A percentile compares a stretch with the other conserved stretches of the same genome.
Evolutionary conservation across 495 filamentous ascomycete genomes (phyloP).

Genomic region (Clavariopsis aquatica): DNA sequence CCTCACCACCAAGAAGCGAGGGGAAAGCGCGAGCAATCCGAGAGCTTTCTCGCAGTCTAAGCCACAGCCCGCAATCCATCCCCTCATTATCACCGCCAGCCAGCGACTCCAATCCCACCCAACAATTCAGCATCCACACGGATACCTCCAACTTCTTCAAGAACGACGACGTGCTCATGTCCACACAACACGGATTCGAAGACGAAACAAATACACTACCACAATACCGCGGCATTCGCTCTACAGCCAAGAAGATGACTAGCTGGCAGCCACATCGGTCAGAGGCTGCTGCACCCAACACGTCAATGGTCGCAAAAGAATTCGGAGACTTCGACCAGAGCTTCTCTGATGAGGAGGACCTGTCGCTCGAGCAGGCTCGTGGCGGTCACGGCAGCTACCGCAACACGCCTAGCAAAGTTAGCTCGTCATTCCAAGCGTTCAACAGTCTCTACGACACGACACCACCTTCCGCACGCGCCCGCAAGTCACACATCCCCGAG

Average conservation of each 20-base stretch:
- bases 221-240: slow-evolving; percentile 29
- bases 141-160: slow-evolving; percentile 21
- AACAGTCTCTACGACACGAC: slow-evolving; percentile 46
- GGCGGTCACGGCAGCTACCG: slow-evolving; percentile 38
- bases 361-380: slow-evolving; percentile 44
- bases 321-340: slow-evolving; percentile 39
- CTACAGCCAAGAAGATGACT: slow-evolving; percentile 37
- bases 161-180: slow-evolving; percentile 34
- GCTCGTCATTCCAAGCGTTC: slow-evolving; percentile 33
- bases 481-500: slow-evolving; percentile 34
- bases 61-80: slow-evolving; percentile 29
- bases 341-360: slow-evolving; percentile 34
- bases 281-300: slow-evolving; percentile 27
- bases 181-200: slow-evolving; percentile 34
- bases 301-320: slow-evolving; percentile 37
- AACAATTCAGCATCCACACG: slow-evolving; percentile 11
- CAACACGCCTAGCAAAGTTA: slow-evolving; percentile 34
- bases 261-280: slow-evolving; percentile 29
- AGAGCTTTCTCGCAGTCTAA: slow-evolving; percentile 32
- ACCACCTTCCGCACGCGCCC: slow-evolving; percentile 37
- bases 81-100: slow-evolving; percentile 22
- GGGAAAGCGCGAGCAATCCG: slow-evolving; percentile 37
- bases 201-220: slow-evolving; percentile 31
- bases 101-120: slow-evolving; percentile 36
- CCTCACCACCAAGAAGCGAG: slow-evolving; percentile 31